Evolutionary conservation across 1,284 basidiomycete species (phyloP), one percentile per base, ranked within the genome.

Genomic region (Trichosporon asahii): DNA sequence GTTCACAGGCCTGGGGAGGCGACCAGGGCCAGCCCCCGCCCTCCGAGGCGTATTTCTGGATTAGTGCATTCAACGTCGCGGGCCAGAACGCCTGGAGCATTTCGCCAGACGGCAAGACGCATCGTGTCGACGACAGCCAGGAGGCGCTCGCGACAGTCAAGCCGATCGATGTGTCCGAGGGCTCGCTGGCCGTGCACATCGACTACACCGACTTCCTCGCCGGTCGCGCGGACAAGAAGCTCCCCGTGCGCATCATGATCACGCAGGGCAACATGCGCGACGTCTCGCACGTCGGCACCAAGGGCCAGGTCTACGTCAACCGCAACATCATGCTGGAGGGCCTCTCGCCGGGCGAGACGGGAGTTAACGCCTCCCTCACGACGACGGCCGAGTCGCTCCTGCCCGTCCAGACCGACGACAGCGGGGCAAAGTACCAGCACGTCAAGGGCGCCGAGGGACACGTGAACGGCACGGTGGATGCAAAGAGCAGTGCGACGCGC

Each of bases 381-480:
- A 31, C 27, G 14, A 33, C 57, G 27, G 29, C 14, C 29, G 29
- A 21, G 27, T 33, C 18, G 8, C 44, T 46, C 11, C 44, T 60
- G 12, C 55, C 55, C 11, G 25, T 60, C 3, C 14, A 29, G 25
- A 60, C 55, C 12, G 55, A 60, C 55, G 25, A 25, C 21, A 12
- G 27, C 55, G 57, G 57, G 1, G 57, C 27, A 29, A 29, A n/a
- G 57, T 31, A 25, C 57, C 57, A 61, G 29, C 57, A 31, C 29
- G 18, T 31, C 4, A 31, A 31, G 57, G 57, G 57, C 29, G 57
- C 57, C 6, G 57, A 61, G 2, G 11, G 29, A 31, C 57, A 61
- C 18, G 57, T 61, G 27, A n/a, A 21, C 27, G 57, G 57, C 57
- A 61, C 57, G 29, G 57, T 61, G 29, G 57, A 61, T n/a, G 57